Conservation (phyloP, 1,284 basidiomycete species). For the Gomphus sp. region DNA sequence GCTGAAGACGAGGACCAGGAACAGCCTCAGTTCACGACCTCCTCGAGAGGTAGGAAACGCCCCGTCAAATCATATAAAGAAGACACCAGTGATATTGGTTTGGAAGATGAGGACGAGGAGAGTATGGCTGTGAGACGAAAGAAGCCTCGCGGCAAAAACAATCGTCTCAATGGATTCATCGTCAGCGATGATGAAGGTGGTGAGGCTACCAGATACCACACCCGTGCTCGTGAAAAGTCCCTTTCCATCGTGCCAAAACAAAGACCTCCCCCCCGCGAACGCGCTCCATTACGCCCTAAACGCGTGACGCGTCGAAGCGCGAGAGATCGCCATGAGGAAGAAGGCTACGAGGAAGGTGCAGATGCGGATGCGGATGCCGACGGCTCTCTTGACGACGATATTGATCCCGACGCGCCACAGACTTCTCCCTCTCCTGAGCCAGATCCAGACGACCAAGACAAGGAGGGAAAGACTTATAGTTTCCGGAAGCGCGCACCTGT, state of each 20-base stretch:
- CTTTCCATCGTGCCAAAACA: slow-evolving; percentile 13
- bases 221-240: slow-evolving; percentile 27
- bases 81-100: slow-evolving; percentile 3
- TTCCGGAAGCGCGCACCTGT: slow-evolving; percentile 55
- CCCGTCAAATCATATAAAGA: slow-evolving; percentile 7
- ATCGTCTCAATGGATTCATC: slow-evolving; percentile 28
- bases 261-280: slow-evolving; percentile 10
- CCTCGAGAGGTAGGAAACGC: not conserved
- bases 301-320: slow-evolving; percentile 11
- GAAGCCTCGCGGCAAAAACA: slow-evolving; percentile 15
- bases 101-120: slow-evolving; percentile 28
- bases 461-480: slow-evolving; percentile 31
- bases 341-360: slow-evolving; percentile 41
- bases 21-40: slow-evolving; percentile 1
- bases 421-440: slow-evolving; percentile 30
- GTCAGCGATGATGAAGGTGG: slow-evolving; percentile 40
- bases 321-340: slow-evolving; percentile 31
- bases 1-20: not conserved
- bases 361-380: slow-evolving; percentile 49
- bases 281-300: slow-evolving; percentile 13
- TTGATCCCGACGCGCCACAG: slow-evolving; percentile 27
- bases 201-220: slow-evolving; percentile 22
- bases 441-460: not conserved
- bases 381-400: slow-evolving; percentile 38
- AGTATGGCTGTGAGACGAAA: slow-evolving; percentile 22